These are phyloP conservation scores for Asterionellopsis glacialis DNA, from an alignment of 108 stramenopile genomes.

Conservation along the genomic window DNA sequence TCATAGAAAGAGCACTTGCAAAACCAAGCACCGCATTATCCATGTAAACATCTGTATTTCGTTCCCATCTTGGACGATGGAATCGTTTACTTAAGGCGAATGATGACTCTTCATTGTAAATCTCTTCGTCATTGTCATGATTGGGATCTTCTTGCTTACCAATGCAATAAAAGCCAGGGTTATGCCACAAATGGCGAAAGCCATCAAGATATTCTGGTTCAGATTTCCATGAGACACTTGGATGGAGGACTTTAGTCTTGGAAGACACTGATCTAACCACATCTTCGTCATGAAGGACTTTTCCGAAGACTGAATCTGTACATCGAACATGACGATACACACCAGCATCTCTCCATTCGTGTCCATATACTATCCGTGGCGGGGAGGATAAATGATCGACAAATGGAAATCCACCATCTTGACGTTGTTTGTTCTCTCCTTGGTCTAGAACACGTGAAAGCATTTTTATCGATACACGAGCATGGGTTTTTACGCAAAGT, in stretches of 20 bases:
- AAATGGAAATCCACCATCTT: too few species aligned
- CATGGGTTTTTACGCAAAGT: not conserved
- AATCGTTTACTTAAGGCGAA: conserved; percentile 3
- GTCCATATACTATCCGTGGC: not conserved
- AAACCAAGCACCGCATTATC: conserved; percentile 37
- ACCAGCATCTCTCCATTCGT: conserved; percentile 28
- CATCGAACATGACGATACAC: conserved; percentile 35
- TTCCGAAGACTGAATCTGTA: conserved; percentile 32
- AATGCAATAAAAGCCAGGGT: conserved; percentile 31
- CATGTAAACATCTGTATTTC: conserved; percentile 49
- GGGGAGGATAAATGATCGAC: too few species aligned
- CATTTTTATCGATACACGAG: too few species aligned
- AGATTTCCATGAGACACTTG: not conserved
- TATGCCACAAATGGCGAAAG: conserved; percentile 46
- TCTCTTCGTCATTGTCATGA: conserved; percentile 17
- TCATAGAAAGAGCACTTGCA: conserved; percentile 35
- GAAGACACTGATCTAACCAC: too few species aligned
- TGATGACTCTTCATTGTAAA: not conserved
- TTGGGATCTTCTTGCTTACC: conserved; percentile 63
- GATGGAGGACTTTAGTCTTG: too few species aligned
- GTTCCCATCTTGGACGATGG: not conserved
- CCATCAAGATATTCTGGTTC: conserved; percentile 44
- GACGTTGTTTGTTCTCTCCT: too few species aligned
- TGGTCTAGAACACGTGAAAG: too few species aligned
- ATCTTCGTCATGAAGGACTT: too few species aligned